phyloP scores from a whole-genome alignment of 768 basidiomycete species.

The Lentinula aciculospora region DNA sequence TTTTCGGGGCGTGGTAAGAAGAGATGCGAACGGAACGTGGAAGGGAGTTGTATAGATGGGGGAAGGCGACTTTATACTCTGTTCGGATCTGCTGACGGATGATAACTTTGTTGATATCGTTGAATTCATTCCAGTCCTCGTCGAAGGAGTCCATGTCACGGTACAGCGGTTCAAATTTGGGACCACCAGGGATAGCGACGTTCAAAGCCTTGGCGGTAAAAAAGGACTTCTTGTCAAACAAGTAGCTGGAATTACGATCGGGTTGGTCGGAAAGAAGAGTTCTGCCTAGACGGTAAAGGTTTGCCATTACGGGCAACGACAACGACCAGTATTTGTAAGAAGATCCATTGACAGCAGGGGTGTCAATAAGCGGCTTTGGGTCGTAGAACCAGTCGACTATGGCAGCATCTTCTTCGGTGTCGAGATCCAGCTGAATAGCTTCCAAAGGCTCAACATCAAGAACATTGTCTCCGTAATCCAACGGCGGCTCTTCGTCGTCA shows the following conservation, averaged over 20 bases:
- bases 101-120: conserved; percentile 99
- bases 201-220: conserved; percentile 98
- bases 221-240: conserved; percentile 97
- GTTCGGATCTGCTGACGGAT: conserved; percentile 98
- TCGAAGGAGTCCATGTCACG: conserved; percentile 97
- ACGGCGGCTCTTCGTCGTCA: conserved; percentile 97
- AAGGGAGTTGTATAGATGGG: conserved; percentile 96
- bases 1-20: conserved; percentile 91
- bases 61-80: conserved; percentile 99
- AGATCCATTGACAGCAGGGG: conserved; percentile 84
- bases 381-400: conserved; percentile 99
- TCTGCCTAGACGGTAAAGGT: conserved; percentile 90
- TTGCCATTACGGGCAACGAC: conserved; percentile 92
- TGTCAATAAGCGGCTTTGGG: conserved; percentile 88
- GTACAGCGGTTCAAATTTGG: conserved; percentile 96
- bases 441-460: conserved; percentile 97
- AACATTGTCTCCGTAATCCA: conserved; percentile 99
- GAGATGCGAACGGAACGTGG: conserved; percentile 92
- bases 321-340: conserved; percentile 94
- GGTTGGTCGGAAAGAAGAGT: conserved; percentile 91
- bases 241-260: conserved; percentile 85
- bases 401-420: conserved; percentile 84
- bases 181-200: conserved; percentile 96
- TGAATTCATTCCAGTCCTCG: conserved; percentile 99
- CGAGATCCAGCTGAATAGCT: conserved; percentile 94